Conservation (phyloP, 2,329 filamentous ascomycete genomes). For the Bipolaris oryzae region DNA sequence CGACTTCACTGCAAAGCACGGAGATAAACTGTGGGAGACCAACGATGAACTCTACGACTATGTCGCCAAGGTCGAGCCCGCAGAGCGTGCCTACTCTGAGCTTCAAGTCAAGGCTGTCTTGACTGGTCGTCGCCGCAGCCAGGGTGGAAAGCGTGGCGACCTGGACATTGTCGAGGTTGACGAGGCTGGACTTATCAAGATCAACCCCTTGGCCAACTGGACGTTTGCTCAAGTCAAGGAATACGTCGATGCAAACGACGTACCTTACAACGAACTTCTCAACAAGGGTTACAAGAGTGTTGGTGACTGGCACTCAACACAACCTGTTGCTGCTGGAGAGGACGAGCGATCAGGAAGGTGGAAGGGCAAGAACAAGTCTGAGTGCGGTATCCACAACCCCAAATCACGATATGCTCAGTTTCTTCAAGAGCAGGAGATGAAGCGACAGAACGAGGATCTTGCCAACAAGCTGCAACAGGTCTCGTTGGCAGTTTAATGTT, state of each 20-base stretch:
- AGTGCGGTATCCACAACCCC: slow-evolving; percentile 99
- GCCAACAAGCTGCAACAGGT: slow-evolving; percentile 41
- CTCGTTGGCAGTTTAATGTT: slow-evolving; percentile 27
- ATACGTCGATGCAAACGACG: slow-evolving; percentile 83
- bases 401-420: slow-evolving; percentile 91
- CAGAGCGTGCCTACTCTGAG: slow-evolving; percentile 86
- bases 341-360: slow-evolving; percentile 95
- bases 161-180: slow-evolving; percentile 93
- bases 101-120: slow-evolving; percentile 88
- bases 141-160: slow-evolving; percentile 89
- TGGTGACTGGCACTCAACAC: slow-evolving; percentile 97
- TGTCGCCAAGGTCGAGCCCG: slow-evolving; percentile 95
- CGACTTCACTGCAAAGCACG: slow-evolving; percentile 83
- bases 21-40: slow-evolving; percentile 80
- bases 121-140: slow-evolving; percentile 87
- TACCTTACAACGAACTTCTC: slow-evolving; percentile 91
- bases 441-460: slow-evolving; percentile 53
- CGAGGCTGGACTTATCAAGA: slow-evolving; percentile 89
- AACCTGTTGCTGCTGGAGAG: slow-evolving; percentile 84
- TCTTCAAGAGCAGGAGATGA: slow-evolving; percentile 73
- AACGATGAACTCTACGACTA: slow-evolving; percentile 94
- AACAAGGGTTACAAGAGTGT: slow-evolving; percentile 97
- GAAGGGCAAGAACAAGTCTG: slow-evolving; percentile 95
- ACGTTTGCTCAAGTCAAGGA: slow-evolving; percentile 84
- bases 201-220: slow-evolving; percentile 97